A percentile compares a stretch with the other conserved stretches of the same genome.
These are phyloP conservation scores for Jackrogersella multiformis DNA, from an alignment of 495 filamentous ascomycete species.

Conservation along the genomic window DNA sequence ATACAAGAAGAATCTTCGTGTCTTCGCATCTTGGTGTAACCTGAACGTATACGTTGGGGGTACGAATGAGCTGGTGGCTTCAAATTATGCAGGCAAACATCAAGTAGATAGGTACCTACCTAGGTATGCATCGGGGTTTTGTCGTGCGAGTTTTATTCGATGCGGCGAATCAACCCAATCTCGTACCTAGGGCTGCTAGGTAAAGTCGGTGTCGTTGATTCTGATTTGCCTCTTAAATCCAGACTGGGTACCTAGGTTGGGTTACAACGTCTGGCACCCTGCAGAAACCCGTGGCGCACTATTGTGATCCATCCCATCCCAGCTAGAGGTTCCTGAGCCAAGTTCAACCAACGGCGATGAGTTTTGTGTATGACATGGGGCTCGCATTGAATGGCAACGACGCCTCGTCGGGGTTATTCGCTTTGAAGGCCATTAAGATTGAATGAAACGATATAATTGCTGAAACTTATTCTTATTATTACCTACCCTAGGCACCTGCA, in stretches of 20 bases:
- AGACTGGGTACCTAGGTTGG: constrained; percentile 18
- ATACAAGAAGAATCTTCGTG: background rate
- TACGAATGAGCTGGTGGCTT: constrained; percentile 32
- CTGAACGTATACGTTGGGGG: constrained; percentile 30
- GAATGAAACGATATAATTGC: constrained; percentile 6
- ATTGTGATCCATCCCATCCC: constrained; percentile 26
- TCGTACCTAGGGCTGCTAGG: too few species aligned
- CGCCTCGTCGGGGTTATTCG: constrained; percentile 27
- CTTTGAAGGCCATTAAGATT: background rate
- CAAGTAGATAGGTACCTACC: too few species aligned
- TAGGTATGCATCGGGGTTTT: constrained; percentile 35
- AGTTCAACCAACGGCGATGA: constrained; percentile 20
- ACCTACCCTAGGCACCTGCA: too few species aligned
- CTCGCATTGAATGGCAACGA: constrained; percentile 32
- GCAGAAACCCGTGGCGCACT: constrained; percentile 39
- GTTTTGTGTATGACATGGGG: constrained; percentile 31
- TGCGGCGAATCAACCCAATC: constrained; percentile 23
- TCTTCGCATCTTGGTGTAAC: constrained; percentile 15
- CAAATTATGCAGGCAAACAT: constrained; percentile 42
- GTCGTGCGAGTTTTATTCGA: constrained; percentile 34
- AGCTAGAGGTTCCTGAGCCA: constrained; percentile 16
- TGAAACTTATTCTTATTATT: background rate
- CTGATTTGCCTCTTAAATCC: constrained; percentile 31
- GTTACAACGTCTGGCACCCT: constrained; percentile 34
- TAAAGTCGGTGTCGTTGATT: constrained; percentile 10